These are phyloP conservation scores for Reutealis trisperma DNA, from an alignment of 345 rosid genomes.

Conservation along the genomic window DNA sequence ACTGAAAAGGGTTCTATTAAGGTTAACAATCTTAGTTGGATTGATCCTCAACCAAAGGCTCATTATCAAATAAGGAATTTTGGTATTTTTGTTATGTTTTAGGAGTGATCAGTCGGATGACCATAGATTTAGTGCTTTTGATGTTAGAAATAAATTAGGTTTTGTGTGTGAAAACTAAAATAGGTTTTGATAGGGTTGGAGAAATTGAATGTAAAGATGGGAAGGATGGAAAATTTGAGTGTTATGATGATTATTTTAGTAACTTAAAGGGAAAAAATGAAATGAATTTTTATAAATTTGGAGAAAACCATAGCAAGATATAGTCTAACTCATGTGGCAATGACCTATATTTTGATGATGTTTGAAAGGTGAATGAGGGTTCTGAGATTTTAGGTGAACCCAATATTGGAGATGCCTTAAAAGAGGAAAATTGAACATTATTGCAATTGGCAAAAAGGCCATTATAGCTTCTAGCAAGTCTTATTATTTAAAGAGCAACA, in stretches of 20 bases:
- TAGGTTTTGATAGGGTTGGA: conserved; percentile 27
- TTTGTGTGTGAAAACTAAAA: conserved; percentile 23
- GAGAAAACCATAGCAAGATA: conserved; percentile 32
- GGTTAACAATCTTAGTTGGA: conserved; percentile 91
- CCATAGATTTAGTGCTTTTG: conserved; percentile 45
- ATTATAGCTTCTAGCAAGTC: neutral
- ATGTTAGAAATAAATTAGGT: conserved; percentile 37
- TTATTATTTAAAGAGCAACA: neutral
- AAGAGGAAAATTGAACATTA: conserved; percentile 23
- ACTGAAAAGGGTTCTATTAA: conserved; percentile 55
- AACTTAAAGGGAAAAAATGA: conserved; percentile 28
- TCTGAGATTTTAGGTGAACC: conserved; percentile 24
- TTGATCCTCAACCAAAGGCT: conserved; percentile 65
- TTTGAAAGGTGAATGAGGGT: conserved; percentile 28
- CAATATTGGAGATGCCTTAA: conserved; percentile 22
- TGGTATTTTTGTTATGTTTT: conserved; percentile 82
- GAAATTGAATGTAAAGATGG: conserved; percentile 20
- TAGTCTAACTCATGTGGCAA: conserved; percentile 50
- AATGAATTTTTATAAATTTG: conserved; percentile 22
- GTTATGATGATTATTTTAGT: conserved; percentile 20
- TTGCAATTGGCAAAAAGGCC: conserved; percentile 20
- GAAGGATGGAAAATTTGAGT: conserved; percentile 12
- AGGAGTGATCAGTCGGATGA: conserved; percentile 77
- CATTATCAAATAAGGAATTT: conserved; percentile 44
- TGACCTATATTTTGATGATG: conserved; percentile 34